phyloP scores from a whole-genome alignment of 305 asterid species.

The Fraxinus angustifolia region DNA sequence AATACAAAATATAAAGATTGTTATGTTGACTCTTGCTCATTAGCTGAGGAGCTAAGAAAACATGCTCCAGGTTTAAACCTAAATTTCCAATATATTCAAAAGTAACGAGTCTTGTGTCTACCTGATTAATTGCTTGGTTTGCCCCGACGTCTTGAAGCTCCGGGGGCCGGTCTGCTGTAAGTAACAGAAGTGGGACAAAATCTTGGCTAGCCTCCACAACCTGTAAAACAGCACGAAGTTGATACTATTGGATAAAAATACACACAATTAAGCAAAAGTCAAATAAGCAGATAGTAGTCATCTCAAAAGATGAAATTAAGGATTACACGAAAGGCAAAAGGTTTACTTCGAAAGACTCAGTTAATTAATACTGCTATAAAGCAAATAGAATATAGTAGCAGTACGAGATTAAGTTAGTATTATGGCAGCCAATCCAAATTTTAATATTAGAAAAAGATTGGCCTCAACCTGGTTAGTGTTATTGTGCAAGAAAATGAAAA shows the following conservation, averaged over 20 bases:
- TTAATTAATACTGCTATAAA: conserved; percentile 10
- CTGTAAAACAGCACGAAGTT: conserved; percentile 36
- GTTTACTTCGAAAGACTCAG: not conserved
- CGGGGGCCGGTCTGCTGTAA: conserved; percentile 97
- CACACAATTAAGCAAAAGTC: not conserved
- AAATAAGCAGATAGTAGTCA: not conserved
- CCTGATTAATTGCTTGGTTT: conserved; percentile 99
- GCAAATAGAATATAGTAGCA: not conserved
- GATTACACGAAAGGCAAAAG: not conserved
- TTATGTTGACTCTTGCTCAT: not conserved
- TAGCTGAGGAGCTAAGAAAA: not conserved
- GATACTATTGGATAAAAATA: conserved; percentile 1
- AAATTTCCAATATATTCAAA: conserved; percentile 2
- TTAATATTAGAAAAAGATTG: not conserved
- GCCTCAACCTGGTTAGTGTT: not conserved
- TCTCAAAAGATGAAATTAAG: conserved; percentile 1
- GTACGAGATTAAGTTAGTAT: not conserved
- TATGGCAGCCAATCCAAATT: not conserved
- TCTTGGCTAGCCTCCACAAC: conserved; percentile 98
- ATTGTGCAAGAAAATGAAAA: not conserved
- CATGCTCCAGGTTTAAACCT: not conserved
- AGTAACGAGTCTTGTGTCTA: conserved; percentile 12
- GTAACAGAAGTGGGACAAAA: conserved; percentile 79
- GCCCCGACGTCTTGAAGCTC: conserved; percentile 95
- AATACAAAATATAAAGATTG: conserved; percentile 16